Conservation (phyloP, 192 early-diverging fungal species). For the Dissophora ornata region DNA sequence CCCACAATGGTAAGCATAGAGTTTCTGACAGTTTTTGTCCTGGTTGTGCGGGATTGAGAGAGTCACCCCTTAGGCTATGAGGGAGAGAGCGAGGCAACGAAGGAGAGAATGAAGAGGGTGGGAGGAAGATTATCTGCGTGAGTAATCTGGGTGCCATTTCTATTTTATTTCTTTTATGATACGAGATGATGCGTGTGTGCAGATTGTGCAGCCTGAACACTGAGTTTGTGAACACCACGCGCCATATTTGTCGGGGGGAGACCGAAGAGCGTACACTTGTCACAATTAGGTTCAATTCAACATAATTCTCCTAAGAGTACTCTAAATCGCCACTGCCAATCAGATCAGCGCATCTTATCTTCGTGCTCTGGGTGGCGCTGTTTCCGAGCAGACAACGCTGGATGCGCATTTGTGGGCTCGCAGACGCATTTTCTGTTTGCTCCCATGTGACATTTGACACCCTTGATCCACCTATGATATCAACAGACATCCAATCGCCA, state of each 20-base stretch:
- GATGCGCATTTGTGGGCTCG: constrained; percentile 18
- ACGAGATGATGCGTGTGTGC: neutral
- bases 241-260: too few species aligned
- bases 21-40: neutral
- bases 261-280: neutral
- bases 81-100: too few species aligned
- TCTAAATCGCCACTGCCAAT: constrained; percentile 26
- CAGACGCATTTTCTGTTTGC: neutral
- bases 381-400: constrained; percentile 3
- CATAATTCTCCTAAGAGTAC: constrained; percentile 39
- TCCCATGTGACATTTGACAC: constrained; percentile 41
- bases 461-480: constrained; percentile 33
- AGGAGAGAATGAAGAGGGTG: neutral
- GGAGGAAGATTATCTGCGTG: constrained; percentile 19
- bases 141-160: constrained; percentile 34
- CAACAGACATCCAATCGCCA: too few species aligned
- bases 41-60: neutral
- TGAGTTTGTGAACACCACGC: too few species aligned
- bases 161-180: neutral
- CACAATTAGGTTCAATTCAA: constrained; percentile 41
- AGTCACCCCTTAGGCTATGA: too few species aligned
- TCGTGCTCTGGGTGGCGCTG: constrained; percentile 6
- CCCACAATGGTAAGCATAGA: constrained; percentile 88
- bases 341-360: constrained; percentile 48
- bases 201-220: too few species aligned